phyloP scores from a whole-genome alignment of 805 yeast species.

The Groenewaldozyma salmanticensis region DNA sequence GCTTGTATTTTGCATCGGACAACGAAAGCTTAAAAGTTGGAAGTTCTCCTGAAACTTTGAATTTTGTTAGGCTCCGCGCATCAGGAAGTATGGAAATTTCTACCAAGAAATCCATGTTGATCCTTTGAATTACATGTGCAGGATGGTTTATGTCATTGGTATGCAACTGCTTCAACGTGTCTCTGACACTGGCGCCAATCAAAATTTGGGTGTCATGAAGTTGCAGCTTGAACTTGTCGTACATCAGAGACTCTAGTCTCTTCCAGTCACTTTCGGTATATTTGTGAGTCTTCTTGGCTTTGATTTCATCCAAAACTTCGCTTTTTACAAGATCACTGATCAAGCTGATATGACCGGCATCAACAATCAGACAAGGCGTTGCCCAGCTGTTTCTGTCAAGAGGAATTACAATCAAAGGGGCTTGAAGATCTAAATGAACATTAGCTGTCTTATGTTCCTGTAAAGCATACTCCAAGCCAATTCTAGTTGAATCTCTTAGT shows the following conservation, averaged over 20 bases:
- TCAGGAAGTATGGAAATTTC: constrained; percentile 82
- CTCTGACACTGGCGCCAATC: constrained; percentile 72
- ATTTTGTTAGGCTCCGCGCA: constrained; percentile 60
- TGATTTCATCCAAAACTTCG: constrained; percentile 56
- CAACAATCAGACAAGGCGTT: constrained; percentile 83
- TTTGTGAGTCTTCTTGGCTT: constrained; percentile 41
- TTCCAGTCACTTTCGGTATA: constrained; percentile 67
- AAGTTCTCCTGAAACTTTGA: constrained; percentile 66
- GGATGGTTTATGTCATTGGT: constrained; percentile 30
- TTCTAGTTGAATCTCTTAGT: constrained; percentile 75
- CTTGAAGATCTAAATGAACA: constrained; percentile 80
- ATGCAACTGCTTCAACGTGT: constrained; percentile 67
- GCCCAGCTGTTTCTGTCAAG: constrained; percentile 67
- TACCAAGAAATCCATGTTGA: constrained; percentile 61
- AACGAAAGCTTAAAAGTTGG: constrained; percentile 63
- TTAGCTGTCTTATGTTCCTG: constrained; percentile 91
- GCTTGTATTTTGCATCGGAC: constrained; percentile 85
- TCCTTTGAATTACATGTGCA: constrained; percentile 62
- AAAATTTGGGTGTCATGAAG: constrained; percentile 81
- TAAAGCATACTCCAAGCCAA: constrained; percentile 86
- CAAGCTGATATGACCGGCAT: constrained; percentile 91
- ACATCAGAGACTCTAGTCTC: constrained; percentile 67
- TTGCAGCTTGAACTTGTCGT: constrained; percentile 70
- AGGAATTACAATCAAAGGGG: constrained; percentile 85
- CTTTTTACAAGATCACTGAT: constrained; percentile 71